Evolutionary conservation across 1,139 yeast species (phyloP).

Genomic region (Scheffersomyces lignicola): DNA sequence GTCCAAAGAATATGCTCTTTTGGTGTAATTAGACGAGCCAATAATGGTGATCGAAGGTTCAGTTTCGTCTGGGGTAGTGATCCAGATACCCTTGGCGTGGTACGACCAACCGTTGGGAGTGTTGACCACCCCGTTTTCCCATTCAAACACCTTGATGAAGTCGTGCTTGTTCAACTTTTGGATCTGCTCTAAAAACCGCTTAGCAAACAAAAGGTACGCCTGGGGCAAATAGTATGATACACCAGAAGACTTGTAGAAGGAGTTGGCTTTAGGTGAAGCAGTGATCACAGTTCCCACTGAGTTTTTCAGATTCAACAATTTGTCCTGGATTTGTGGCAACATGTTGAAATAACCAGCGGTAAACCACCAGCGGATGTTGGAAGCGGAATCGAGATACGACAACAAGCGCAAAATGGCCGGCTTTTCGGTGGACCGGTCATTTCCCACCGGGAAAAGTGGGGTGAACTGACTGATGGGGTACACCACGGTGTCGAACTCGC

Average conservation of each 20-base stretch:
- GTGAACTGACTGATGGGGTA: slow-evolving; percentile 92
- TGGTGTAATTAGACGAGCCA: slow-evolving; percentile 93
- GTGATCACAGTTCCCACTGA: slow-evolving; percentile 77
- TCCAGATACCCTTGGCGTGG: slow-evolving; percentile 98
- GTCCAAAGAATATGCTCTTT: slow-evolving; percentile 84
- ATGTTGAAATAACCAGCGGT: slow-evolving; percentile 98
- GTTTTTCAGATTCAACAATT: slow-evolving; percentile 53
- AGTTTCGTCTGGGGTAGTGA: slow-evolving; percentile 57
- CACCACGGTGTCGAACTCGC: slow-evolving; percentile 69
- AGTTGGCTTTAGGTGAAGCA: slow-evolving; percentile 91
- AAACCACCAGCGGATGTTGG: slow-evolving; percentile 71
- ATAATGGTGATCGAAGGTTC: slow-evolving; percentile 75
- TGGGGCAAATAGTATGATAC: slow-evolving; percentile 81
- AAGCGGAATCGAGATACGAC: slow-evolving; percentile 52
- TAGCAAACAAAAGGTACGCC: slow-evolving; percentile 80
- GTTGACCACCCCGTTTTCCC: slow-evolving; percentile 86
- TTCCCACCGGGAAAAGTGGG: slow-evolving; percentile 65
- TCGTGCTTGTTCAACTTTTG: slow-evolving; percentile 42
- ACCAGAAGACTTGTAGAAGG: slow-evolving; percentile 85
- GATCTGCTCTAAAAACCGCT: slow-evolving; percentile 62
- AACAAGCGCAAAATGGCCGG: slow-evolving; percentile 64
- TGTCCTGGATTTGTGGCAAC: slow-evolving; percentile 69
- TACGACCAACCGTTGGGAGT: slow-evolving; percentile 91
- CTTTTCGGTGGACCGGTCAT: slow-evolving; percentile 72
- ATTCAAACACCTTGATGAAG: slow-evolving; percentile 65